A percentile compares a stretch with the other conserved stretches of the same genome.
phyloP scores from a whole-genome alignment of 139 green algal species.

The Tetradesmus obliquus region DNA sequence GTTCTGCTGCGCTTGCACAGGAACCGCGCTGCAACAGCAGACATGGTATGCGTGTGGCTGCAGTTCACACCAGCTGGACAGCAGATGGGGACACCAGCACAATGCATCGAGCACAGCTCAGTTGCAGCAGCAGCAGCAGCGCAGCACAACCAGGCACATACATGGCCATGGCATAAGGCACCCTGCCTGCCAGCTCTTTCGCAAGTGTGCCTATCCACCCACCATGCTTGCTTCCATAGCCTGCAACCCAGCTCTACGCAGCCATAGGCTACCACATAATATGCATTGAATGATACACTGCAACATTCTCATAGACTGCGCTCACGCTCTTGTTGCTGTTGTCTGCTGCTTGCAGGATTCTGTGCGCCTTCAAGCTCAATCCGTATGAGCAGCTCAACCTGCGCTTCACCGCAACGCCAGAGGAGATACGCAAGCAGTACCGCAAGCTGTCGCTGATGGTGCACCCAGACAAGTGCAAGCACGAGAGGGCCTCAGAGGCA shows the following conservation, averaged over 20 bases:
- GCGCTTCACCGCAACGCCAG: slow-evolving; percentile 77
- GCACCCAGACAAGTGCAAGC: slow-evolving; percentile 94
- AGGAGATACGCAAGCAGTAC: slow-evolving; percentile 92
- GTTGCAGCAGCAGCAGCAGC: too few relatives aligned
- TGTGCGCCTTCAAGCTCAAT: slow-evolving; percentile 97
- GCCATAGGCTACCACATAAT: too few relatives aligned
- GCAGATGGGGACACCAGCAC: not conserved
- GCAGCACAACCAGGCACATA: not conserved
- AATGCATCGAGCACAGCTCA: not conserved
- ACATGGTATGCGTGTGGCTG: not conserved
- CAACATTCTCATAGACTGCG: too few relatives aligned
- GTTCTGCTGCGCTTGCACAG: not conserved
- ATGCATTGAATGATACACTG: too few relatives aligned
- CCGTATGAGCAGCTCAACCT: slow-evolving; percentile 95
- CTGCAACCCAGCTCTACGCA: too few relatives aligned
- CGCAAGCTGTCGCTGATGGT: slow-evolving; percentile 91
- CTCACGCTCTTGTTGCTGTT: not conserved
- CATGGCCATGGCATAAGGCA: not conserved
- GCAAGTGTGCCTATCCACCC: too few relatives aligned
- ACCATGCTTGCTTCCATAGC: too few relatives aligned
- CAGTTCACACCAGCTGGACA: not conserved
- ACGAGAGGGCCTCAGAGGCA: slow-evolving; percentile 77
- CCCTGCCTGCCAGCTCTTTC: not conserved
- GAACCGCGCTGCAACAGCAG: not conserved
- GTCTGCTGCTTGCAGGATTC: slow-evolving; percentile 70